Conservation (phyloP, 129 eudicot species). For the Solidago caesia region DNA sequence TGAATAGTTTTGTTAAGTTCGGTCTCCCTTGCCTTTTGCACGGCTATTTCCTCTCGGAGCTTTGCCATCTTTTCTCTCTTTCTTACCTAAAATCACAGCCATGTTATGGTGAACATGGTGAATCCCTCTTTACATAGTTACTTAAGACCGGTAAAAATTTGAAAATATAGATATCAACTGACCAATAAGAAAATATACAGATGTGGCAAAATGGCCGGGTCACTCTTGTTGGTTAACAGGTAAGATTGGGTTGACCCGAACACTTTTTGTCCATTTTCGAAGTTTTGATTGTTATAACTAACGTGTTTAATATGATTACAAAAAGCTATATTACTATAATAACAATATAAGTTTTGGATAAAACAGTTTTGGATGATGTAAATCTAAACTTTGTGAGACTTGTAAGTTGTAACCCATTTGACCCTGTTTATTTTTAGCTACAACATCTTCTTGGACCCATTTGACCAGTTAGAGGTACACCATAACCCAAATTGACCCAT, state of each 20-base stretch:
- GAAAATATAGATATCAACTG: too few relatives aligned
- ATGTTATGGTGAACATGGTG: neutral
- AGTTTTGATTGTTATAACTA: neutral
- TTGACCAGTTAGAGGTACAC: neutral
- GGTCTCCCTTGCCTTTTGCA: conserved; percentile 88
- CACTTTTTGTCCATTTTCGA: neutral
- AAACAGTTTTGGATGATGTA: neutral
- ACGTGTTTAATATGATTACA: neutral
- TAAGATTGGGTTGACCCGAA: neutral
- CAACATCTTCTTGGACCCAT: neutral
- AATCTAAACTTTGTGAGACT: too few relatives aligned
- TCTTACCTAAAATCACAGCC: conserved; percentile 49
- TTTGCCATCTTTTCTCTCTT: conserved; percentile 89
- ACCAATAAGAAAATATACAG: too few relatives aligned
- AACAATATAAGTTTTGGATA: neutral
- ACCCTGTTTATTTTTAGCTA: neutral
- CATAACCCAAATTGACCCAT: neutral
- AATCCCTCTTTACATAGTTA: neutral
- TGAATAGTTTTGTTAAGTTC: conserved; percentile 92
- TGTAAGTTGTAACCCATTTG: neutral
- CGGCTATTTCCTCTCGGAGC: conserved; percentile 91
- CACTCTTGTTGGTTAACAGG: neutral
- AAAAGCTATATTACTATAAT: neutral
- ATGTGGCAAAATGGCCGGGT: neutral
- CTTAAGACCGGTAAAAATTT: too few relatives aligned